A percentile compares a stretch with the other conserved stretches of the same genome.
Evolutionary conservation across 1,284 basidiomycete genomes (phyloP).

Genomic region (Naganishia cerealis): DNA sequence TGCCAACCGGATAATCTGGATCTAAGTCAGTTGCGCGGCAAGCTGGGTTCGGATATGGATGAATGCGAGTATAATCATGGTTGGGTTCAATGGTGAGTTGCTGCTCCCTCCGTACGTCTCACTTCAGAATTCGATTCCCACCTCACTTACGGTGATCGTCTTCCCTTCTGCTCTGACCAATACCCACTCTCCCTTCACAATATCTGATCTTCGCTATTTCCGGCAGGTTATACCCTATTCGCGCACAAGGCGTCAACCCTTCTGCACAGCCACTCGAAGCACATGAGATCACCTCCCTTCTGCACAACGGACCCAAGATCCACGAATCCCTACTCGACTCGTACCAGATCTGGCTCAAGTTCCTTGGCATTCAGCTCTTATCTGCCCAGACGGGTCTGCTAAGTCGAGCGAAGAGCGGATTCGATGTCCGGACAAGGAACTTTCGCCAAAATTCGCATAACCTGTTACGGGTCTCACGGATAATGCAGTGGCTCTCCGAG

Average conservation of each 20-base stretch:
- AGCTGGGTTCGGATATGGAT: constrained; percentile 63
- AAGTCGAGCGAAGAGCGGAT: constrained; percentile 46
- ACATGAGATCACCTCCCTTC: constrained; percentile 67
- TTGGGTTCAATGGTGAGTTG: constrained; percentile 34
- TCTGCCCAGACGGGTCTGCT: constrained; percentile 63
- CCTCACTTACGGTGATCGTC: constrained; percentile 42
- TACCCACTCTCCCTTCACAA: no score
- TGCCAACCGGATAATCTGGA: constrained; percentile 65
- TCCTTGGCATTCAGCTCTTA: constrained; percentile 68
- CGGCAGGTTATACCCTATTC: constrained; percentile 44
- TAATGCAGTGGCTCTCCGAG: constrained; percentile 72
- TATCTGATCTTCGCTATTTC: neutral
- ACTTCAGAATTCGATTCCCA: constrained; percentile 61
- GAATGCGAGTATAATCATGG: constrained; percentile 69
- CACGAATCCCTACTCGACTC: constrained; percentile 62
- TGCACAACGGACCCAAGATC: constrained; percentile 56
- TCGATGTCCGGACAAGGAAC: constrained; percentile 62
- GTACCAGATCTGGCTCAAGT: constrained; percentile 70
- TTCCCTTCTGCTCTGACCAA: neutral
- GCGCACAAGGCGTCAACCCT: constrained; percentile 60
- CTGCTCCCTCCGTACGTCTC: constrained; percentile 59
- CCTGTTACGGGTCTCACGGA: constrained; percentile 72
- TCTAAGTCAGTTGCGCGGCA: constrained; percentile 65
- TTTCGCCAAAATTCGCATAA: constrained; percentile 67
- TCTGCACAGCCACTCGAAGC: constrained; percentile 65